phyloP scores from a whole-genome alignment of 768 basidiomycete species.

The Clitopilus hobsonii region DNA sequence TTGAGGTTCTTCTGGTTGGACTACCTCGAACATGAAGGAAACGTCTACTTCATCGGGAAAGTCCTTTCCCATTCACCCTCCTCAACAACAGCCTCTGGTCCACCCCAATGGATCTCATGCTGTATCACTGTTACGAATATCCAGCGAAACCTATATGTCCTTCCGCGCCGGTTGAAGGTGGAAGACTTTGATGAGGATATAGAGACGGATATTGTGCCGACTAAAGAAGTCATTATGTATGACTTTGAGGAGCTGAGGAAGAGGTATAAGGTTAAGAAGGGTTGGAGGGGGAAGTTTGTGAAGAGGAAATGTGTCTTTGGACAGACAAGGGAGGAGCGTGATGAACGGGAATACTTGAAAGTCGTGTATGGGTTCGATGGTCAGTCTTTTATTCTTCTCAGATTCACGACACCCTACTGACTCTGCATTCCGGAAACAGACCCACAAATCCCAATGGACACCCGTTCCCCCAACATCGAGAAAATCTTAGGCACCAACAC shows the following conservation, averaged over 20 bases:
- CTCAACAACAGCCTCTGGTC: conserved; percentile 9
- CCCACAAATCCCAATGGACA: conserved; percentile 65
- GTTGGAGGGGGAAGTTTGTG: conserved; percentile 80
- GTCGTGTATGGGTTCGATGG: conserved; percentile 89
- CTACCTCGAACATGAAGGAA: conserved; percentile 82
- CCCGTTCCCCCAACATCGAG: conserved; percentile 79
- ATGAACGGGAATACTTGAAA: conserved; percentile 85
- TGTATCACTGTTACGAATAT: conserved; percentile 84
- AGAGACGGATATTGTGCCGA: conserved; percentile 75
- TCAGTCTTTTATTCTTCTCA: conserved; percentile 26
- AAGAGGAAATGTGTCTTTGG: conserved; percentile 92
- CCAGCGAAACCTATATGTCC: conserved; percentile 85
- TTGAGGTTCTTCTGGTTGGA: conserved; percentile 96
- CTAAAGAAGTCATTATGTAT: conserved; percentile 63
- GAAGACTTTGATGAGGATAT: conserved; percentile 53
- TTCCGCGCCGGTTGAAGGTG: conserved; percentile 68
- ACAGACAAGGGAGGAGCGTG: conserved; percentile 72
- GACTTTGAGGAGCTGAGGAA: conserved; percentile 82
- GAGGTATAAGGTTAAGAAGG: conserved; percentile 61
- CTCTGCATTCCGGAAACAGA: conserved; percentile 35
- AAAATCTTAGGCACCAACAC: conserved; percentile 91
- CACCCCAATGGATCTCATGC: conserved; percentile 63
- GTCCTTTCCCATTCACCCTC: conserved; percentile 59
- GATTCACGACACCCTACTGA: background rate
- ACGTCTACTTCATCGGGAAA: conserved; percentile 88